Percentiles rank a stretch among this genome's conserved stretches.
Evolutionary conservation across 352 stramenopile species (phyloP).

Genomic region (Sclerospora graminicola): DNA sequence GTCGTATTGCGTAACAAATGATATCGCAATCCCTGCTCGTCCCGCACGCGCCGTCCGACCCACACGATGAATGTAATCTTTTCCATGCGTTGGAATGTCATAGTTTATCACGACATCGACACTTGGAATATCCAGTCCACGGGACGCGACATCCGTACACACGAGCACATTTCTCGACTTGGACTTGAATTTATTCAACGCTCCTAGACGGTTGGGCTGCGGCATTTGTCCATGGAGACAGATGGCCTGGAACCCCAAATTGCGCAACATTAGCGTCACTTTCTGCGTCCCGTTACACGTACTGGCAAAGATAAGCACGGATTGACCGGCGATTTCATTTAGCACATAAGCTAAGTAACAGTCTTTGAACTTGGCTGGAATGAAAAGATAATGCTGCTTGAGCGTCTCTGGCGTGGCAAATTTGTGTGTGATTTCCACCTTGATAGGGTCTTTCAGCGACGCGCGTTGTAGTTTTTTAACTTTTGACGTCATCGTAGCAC

Average conservation of each 20-base stretch:
- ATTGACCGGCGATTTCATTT: conserved; percentile 96
- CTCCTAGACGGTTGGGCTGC: conserved; percentile 94
- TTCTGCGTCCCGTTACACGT: conserved; percentile 97
- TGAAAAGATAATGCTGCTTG: conserved; percentile 98
- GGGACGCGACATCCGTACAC: conserved; percentile 84
- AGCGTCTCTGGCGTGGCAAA: conserved; percentile 97
- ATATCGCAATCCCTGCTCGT: conserved; percentile 92
- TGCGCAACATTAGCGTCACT: conserved; percentile 95
- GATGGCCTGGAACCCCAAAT: conserved; percentile 96
- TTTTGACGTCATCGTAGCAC: conserved; percentile 98
- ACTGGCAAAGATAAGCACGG: conserved; percentile 96
- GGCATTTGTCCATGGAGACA: conserved; percentile 97
- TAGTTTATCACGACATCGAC: conserved; percentile 99
- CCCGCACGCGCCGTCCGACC: too few species aligned
- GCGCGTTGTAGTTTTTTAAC: conserved; percentile 97
- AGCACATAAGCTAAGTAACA: conserved; percentile 98
- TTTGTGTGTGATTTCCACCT: conserved; percentile 96
- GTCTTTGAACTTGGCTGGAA: conserved; percentile 99
- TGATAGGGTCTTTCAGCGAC: conserved; percentile 93
- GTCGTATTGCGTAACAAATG: conserved; percentile 99
- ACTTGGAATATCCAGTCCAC: conserved; percentile 94
- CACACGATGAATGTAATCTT: too few species aligned
- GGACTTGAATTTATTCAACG: conserved; percentile 97
- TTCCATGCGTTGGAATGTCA: conserved; percentile 97
- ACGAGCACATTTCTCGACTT: conserved; percentile 84